Conservation (phyloP, 2,329 filamentous ascomycete species). For the Alternaria burnsii region DNA sequence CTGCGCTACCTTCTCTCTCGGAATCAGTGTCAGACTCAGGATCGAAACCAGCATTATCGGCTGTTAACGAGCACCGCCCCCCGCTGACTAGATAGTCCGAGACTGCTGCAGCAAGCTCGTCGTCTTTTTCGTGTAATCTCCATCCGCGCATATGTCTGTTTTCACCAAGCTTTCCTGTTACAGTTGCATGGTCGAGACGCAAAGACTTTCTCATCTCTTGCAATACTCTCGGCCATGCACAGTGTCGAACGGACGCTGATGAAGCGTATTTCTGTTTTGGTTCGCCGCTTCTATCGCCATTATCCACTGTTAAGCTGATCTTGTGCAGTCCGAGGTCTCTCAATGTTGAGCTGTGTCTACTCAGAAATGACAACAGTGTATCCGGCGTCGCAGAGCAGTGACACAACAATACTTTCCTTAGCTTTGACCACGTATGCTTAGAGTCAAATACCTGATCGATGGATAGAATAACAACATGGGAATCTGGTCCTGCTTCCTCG, state of each 20-base stretch:
- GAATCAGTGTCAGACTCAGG: not conserved
- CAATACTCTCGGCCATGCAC: conserved; percentile 2
- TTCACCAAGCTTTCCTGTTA: conserved; percentile 7
- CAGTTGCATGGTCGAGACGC: conserved; percentile 3
- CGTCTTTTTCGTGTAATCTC: not conserved
- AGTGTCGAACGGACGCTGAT: not conserved
- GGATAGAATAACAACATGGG: not conserved
- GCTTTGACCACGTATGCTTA: conserved; percentile 4
- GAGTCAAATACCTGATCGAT: not conserved
- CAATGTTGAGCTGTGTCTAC: conserved; percentile 17
- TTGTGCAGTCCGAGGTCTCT: conserved; percentile 18
- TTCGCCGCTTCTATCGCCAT: not conserved
- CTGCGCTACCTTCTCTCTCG: not conserved
- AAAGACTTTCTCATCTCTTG: not conserved
- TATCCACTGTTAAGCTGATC: not conserved
- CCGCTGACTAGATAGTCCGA: not conserved
- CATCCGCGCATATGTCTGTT: not conserved
- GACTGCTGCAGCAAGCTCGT: not conserved
- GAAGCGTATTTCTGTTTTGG: not conserved
- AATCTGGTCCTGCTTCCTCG: too few relatives aligned
- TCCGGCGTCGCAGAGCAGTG: conserved; percentile 11
- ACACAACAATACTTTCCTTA: conserved; percentile 19
- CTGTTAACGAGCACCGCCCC: conserved; percentile 1
- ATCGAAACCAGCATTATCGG: not conserved
- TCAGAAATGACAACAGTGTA: conserved; percentile 10